These are phyloP conservation scores for Cadophora gregata DNA, from an alignment of 2,329 filamentous ascomycete species.

Conservation along the genomic window DNA sequence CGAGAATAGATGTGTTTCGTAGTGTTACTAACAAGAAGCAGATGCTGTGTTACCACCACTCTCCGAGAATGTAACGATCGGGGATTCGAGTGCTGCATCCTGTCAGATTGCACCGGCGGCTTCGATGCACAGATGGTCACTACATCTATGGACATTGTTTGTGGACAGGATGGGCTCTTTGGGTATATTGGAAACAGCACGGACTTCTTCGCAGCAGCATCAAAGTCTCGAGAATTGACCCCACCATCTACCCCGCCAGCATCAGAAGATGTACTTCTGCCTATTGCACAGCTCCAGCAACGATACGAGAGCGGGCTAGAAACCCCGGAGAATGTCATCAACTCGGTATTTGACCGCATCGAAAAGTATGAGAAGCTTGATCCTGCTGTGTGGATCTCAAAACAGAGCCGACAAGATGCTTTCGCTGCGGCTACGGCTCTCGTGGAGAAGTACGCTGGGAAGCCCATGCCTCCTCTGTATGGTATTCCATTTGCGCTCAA, in stretches of 20 bases:
- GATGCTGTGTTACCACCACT: slow-evolving; percentile 61
- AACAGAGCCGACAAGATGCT: slow-evolving; percentile 48
- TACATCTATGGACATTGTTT: slow-evolving; percentile 56
- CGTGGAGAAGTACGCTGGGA: slow-evolving; percentile 47
- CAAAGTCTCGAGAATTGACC: slow-evolving; percentile 33
- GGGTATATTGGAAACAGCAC: slow-evolving; percentile 52
- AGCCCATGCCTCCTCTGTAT: slow-evolving; percentile 57
- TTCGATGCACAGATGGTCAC: slow-evolving; percentile 54
- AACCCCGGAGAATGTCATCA: slow-evolving; percentile 50
- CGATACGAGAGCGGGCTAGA: slow-evolving; percentile 52
- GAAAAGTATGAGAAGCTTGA: slow-evolving; percentile 54
- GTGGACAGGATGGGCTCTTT: slow-evolving; percentile 57
- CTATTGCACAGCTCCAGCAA: slow-evolving; percentile 50
- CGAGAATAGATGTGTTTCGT: neutral
- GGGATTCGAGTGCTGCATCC: slow-evolving; percentile 64
- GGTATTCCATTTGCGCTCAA: slow-evolving; percentile 63
- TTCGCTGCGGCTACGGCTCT: slow-evolving; percentile 51
- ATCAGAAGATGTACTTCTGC: slow-evolving; percentile 29
- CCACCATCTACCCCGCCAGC: slow-evolving; percentile 37
- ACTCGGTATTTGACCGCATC: slow-evolving; percentile 53
- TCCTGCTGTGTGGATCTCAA: slow-evolving; percentile 57
- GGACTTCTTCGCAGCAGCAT: slow-evolving; percentile 47
- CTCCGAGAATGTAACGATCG: slow-evolving; percentile 63
- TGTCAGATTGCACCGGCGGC: slow-evolving; percentile 55
- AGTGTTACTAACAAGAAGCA: slow-evolving; percentile 26